Percentiles rank a stretch among this genome's conserved stretches.
Evolutionary conservation across 352 stramenopile species (phyloP).

Genomic region (Thalassiosira livingstoniorum): DNA sequence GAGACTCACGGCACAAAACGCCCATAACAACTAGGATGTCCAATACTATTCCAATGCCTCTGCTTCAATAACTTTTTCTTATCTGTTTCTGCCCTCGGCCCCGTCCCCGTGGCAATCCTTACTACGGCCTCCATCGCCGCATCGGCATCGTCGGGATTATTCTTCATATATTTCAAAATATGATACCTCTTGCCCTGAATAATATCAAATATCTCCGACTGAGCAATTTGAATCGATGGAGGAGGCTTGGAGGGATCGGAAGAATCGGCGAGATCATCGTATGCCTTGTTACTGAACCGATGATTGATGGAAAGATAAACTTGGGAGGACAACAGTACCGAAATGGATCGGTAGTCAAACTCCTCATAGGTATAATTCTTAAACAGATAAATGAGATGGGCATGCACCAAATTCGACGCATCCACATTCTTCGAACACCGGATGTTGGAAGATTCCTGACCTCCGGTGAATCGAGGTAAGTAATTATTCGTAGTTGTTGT

Average conservation of each 20-base stretch:
- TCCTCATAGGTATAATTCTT: constrained; percentile 89
- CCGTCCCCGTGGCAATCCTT: constrained; percentile 88
- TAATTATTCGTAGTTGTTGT: too few species aligned
- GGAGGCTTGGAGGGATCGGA: constrained; percentile 83
- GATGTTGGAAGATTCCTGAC: too few species aligned
- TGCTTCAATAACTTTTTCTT: constrained; percentile 81
- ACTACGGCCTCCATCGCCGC: constrained; percentile 89
- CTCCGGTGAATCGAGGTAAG: too few species aligned
- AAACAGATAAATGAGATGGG: constrained; percentile 91
- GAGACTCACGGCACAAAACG: constrained; percentile 82
- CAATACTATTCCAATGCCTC: constrained; percentile 87
- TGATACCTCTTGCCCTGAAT: constrained; percentile 89
- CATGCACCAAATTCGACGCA: constrained; percentile 88
- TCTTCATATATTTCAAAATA: constrained; percentile 88
- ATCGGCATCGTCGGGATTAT: constrained; percentile 85
- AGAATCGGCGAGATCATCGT: constrained; percentile 86
- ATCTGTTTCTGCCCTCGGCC: constrained; percentile 62
- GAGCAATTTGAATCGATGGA: constrained; percentile 88
- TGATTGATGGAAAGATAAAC: constrained; percentile 91
- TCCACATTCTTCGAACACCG: constrained; percentile 89
- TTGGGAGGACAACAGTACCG: constrained; percentile 87
- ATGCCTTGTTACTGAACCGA: constrained; percentile 86
- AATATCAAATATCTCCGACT: constrained; percentile 91
- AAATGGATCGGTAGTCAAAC: constrained; percentile 86
- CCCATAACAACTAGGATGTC: constrained; percentile 83